These are phyloP conservation scores for Nicotiana noctiflora DNA, from an alignment of 257 asterid genomes.

Conservation along the genomic window DNA sequence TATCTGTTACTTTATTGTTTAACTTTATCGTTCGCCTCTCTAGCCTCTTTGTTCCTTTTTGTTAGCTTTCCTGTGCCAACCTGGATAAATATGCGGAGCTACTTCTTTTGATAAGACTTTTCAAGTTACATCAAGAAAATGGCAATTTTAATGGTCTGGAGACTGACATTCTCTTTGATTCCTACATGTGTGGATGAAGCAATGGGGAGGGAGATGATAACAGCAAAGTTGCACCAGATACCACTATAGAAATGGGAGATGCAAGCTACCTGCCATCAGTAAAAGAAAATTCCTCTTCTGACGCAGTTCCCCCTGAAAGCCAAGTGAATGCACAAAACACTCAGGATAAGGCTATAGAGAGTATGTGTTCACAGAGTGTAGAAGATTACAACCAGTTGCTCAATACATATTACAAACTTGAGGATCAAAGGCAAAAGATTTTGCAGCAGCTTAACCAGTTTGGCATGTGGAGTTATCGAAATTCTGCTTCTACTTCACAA, in stretches of 20 bases:
- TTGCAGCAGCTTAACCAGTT: slow-evolving; percentile 60
- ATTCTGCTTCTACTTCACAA: slow-evolving; percentile 28
- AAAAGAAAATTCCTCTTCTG: slow-evolving; percentile 17
- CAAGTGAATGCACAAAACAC: slow-evolving; percentile 24
- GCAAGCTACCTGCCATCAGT: slow-evolving; percentile 5
- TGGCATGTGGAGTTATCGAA: slow-evolving; percentile 37
- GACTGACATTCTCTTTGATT: neutral
- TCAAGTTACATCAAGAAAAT: neutral
- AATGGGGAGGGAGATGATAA: slow-evolving; percentile 20
- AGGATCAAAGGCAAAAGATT: slow-evolving; percentile 64
- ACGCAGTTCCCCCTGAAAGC: slow-evolving; percentile 21
- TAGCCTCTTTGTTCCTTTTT: neutral
- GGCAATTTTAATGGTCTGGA: neutral
- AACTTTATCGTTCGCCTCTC: neutral
- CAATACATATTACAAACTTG: slow-evolving; percentile 67
- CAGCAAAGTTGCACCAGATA: slow-evolving; percentile 10
- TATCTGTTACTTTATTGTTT: neutral
- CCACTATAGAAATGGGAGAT: slow-evolving; percentile 24
- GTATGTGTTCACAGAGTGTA: slow-evolving; percentile 20
- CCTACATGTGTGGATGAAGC: slow-evolving; percentile 29
- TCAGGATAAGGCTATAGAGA: slow-evolving; percentile 22
- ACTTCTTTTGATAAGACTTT: neutral
- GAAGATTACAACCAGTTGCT: slow-evolving; percentile 50
- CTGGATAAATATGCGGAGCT: neutral
- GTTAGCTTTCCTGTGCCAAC: neutral